These are phyloP conservation scores for Didymosphaeria variabile DNA, from an alignment of 2,329 filamentous ascomycete genomes.

Conservation along the genomic window DNA sequence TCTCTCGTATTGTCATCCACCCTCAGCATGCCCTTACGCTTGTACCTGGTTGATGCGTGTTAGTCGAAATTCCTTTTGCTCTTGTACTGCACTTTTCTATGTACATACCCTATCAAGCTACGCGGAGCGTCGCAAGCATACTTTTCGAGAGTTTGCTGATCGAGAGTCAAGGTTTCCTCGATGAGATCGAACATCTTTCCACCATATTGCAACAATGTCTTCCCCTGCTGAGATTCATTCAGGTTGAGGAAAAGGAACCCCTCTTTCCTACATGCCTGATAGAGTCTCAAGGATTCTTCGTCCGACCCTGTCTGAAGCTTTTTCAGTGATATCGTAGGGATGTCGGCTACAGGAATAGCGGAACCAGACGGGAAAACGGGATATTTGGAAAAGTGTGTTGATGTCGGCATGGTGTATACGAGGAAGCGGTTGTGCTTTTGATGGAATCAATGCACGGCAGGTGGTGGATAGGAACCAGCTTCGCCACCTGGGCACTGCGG, in stretches of 20 bases:
- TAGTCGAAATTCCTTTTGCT: background rate
- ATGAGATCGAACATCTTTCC: conserved; percentile 18
- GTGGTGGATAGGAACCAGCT: too few relatives aligned
- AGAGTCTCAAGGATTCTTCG: conserved; percentile 13
- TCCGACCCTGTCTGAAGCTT: too few relatives aligned
- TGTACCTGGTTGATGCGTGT: conserved; percentile 15
- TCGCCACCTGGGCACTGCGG: too few relatives aligned
- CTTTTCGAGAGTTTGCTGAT: conserved; percentile 6
- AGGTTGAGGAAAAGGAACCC: conserved; percentile 12
- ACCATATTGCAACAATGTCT: conserved; percentile 16
- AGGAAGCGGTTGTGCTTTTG: too few relatives aligned
- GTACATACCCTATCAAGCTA: conserved; percentile 15
- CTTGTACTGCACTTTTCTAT: too few relatives aligned
- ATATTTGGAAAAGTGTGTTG: too few relatives aligned
- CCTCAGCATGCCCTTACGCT: conserved; percentile 20
- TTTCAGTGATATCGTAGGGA: too few relatives aligned
- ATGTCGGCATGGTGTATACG: too few relatives aligned
- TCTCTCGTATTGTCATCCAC: conserved; percentile 11
- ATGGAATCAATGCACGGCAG: too few relatives aligned
- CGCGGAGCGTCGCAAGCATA: conserved; percentile 16
- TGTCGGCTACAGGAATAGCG: too few relatives aligned
- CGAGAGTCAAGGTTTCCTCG: conserved; percentile 14
- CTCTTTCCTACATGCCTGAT: conserved; percentile 8
- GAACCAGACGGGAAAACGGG: too few relatives aligned
- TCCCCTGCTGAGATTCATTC: conserved; percentile 6